phyloP scores from a whole-genome alignment of 352 stramenopile genomes.

The Saprolegnia diclina region DNA sequence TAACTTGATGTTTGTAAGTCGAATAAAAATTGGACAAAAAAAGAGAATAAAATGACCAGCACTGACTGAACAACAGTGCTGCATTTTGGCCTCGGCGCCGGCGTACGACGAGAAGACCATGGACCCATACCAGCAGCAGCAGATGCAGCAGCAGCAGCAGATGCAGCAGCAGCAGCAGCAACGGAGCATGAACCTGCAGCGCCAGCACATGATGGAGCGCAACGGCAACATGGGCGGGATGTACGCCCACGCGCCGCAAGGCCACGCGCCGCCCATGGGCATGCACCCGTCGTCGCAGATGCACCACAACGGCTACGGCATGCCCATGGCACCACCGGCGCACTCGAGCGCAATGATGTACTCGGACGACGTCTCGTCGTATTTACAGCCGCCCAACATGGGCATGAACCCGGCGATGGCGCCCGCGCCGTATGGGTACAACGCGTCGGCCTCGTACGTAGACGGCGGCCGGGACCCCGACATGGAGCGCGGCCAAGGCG shows the following conservation, averaged over 20 bases:
- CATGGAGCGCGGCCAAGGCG: not conserved
- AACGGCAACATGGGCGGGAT: not conserved
- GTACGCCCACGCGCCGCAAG: not conserved
- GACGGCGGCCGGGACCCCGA: not conserved
- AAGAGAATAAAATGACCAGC: constrained; percentile 7
- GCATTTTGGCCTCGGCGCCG: constrained; percentile 7
- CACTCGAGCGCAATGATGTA: constrained; percentile 15
- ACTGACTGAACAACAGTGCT: constrained; percentile 6
- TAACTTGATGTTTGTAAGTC: not conserved
- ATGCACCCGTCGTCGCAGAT: constrained; percentile 14
- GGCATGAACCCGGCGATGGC: not conserved
- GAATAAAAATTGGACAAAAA: not conserved
- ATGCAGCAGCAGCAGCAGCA: constrained; percentile 14
- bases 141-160: constrained; percentile 25
- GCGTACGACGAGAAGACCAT: not conserved
- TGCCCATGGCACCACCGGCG: not conserved
- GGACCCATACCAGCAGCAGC: constrained; percentile 17
- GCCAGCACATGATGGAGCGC: constrained; percentile 1
- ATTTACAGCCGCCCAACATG: constrained; percentile 6
- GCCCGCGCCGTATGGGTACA: constrained; percentile 8
- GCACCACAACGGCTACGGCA: constrained; percentile 9
- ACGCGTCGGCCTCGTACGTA: not conserved
- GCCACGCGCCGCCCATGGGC: constrained; percentile 5
- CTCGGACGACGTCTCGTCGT: constrained; percentile 12
- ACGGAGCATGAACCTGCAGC: constrained; percentile 11